A percentile compares a stretch with the other conserved stretches of the same genome.
Evolutionary conservation across 805 yeast species (phyloP).

Genomic region (Wickerhamomyces bisporus): DNA sequence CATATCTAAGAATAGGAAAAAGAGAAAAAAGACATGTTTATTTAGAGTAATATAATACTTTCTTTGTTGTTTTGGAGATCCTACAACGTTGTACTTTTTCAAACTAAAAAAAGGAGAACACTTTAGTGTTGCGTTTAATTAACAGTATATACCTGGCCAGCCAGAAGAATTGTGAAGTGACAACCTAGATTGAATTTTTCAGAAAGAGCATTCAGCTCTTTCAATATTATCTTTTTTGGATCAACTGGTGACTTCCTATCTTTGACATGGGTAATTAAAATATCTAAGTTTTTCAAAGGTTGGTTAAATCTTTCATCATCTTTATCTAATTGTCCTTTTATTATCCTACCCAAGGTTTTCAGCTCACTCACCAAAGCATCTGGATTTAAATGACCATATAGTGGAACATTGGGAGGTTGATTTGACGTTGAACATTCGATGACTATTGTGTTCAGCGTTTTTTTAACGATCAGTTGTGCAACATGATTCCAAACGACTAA

Average conservation of each 20-base stretch:
- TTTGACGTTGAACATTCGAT: slow-evolving; percentile 72
- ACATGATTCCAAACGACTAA: slow-evolving; percentile 51
- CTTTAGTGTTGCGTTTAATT: not conserved
- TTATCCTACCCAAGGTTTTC: not conserved
- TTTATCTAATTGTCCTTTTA: not conserved
- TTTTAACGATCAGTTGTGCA: slow-evolving; percentile 38
- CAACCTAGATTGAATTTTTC: slow-evolving; percentile 35
- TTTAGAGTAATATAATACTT: not conserved
- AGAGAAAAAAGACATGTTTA: slow-evolving; percentile 1
- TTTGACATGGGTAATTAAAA: slow-evolving; percentile 40
- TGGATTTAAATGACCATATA: slow-evolving; percentile 85
- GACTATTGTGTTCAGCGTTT: slow-evolving; percentile 47
- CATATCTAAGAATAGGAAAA: not conserved
- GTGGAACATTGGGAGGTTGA: slow-evolving; percentile 37
- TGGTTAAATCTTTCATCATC: not conserved
- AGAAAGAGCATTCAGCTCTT: slow-evolving; percentile 45
- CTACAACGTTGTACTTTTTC: no score
- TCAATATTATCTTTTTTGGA: slow-evolving; percentile 53
- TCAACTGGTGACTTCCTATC: slow-evolving; percentile 36
- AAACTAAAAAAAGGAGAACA: no score
- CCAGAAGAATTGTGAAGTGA: slow-evolving; percentile 45
- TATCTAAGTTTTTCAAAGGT: slow-evolving; percentile 18
- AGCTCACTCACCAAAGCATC: slow-evolving; percentile 55
- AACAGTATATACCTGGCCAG: slow-evolving; percentile 43
- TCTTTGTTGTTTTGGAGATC: not conserved